Base-by-base conservation (phyloP, 129 eudicot species). In the Scalesia atractyloides region DNA sequence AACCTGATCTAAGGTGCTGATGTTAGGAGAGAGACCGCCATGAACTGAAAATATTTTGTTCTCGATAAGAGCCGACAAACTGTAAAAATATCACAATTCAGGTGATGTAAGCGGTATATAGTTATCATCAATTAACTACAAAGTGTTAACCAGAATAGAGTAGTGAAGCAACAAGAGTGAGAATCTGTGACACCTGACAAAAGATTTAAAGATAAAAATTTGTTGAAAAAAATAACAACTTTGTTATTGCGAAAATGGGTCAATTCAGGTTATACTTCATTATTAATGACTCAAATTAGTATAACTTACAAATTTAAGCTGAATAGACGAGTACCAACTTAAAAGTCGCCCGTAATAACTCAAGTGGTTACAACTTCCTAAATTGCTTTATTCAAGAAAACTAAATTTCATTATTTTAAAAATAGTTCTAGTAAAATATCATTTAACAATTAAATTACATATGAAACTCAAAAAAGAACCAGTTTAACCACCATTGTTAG, bases 21-120 rank as follows among this genome's bases (percentile, higher is more conserved):
- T 84, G 50, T 89, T 78, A 61, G 97, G 99, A 72, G 99, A 95
- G 37, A 95, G 92, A 76, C 97, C 97, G 36, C 99, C 99, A 69
- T 95, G 99, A 78, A 95, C 99, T 66, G 89, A 77, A 81, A 95
- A 95, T 74, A 95, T 83, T 83, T 88, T 95, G 85, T 95, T 95
- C 86, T 95, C 97, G 73, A 95, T 95, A 59, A 95, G 97, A n/a
- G 99, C 99, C 5, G 99, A 95, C 73, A 95, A 74, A 70, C 99
- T 95, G 91, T 77, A 82, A 30, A 3, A 50, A 43, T 14, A 20
- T 36, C 64, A 69, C 14, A 19, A 64, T 58, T 47, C 7, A 52
- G 22, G 77, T 34, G 10, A 59, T 37, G 80, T 24, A 54, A 66
- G 49, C 34, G 0, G 6, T 9, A 72, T 14, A 33, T 58, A 58